Conservation (phyloP, 768 basidiomycete species). For the Myochromella boudieri region DNA sequence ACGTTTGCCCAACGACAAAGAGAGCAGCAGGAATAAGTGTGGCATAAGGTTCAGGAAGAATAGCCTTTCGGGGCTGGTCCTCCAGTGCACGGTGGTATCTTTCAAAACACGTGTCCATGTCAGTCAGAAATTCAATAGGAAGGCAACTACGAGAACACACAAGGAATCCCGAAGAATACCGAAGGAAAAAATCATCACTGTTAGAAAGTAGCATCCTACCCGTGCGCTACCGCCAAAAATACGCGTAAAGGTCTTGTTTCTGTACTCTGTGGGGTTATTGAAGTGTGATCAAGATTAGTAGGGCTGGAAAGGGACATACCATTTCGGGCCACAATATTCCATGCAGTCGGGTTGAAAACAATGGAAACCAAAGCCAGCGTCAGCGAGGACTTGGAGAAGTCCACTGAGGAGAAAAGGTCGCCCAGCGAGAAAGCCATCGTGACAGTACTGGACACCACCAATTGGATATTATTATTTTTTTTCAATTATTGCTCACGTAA, state of each 20-base stretch:
- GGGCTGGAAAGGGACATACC: slow-evolving; percentile 46
- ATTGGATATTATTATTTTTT: not conserved
- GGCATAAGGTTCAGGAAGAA: slow-evolving; percentile 67
- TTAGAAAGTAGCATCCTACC: slow-evolving; percentile 85
- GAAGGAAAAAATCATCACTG: slow-evolving; percentile 78
- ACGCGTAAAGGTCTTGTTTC: slow-evolving; percentile 85
- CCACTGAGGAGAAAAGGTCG: slow-evolving; percentile 37
- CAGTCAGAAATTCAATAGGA: not conserved
- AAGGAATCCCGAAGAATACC: slow-evolving; percentile 85
- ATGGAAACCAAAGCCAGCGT: slow-evolving; percentile 68
- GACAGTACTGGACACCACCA: no score
- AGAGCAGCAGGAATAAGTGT: slow-evolving; percentile 58
- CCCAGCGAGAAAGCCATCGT: slow-evolving; percentile 14
- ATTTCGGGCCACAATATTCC: slow-evolving; percentile 94
- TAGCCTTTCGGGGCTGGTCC: slow-evolving; percentile 68
- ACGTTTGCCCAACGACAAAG: slow-evolving; percentile 73
- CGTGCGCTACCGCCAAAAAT: slow-evolving; percentile 73
- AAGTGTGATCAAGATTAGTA: slow-evolving; percentile 1
- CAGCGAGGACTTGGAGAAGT: slow-evolving; percentile 66
- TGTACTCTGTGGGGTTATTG: slow-evolving; percentile 47
- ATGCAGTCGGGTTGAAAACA: slow-evolving; percentile 89
- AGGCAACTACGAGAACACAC: slow-evolving; percentile 43
- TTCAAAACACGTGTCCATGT: not conserved
- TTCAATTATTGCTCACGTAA: slow-evolving; percentile 11
- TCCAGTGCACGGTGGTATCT: slow-evolving; percentile 77